Conservation (phyloP, 768 basidiomycete species). For the Coprinopsis sp. region DNA sequence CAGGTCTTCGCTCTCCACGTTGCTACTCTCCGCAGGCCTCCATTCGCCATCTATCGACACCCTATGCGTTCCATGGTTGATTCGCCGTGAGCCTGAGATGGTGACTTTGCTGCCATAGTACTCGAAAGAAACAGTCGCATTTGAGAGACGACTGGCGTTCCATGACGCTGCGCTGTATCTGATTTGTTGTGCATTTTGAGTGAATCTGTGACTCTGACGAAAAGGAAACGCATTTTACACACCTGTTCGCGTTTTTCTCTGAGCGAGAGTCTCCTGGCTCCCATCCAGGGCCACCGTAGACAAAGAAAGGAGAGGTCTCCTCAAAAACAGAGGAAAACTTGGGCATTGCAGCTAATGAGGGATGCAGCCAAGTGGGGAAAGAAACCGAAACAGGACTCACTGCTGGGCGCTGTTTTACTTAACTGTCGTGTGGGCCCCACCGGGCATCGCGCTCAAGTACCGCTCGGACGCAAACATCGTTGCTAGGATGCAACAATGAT, state of each 20-base stretch:
- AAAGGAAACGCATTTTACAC: not conserved
- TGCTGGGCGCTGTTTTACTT: no score
- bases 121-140: constrained; percentile 22
- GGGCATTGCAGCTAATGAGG: no score
- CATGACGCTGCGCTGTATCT: constrained; percentile 13
- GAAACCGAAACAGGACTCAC: no score
- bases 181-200: not conserved
- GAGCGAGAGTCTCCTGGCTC: not conserved
- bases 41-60: constrained; percentile 16
- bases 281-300: not conserved
- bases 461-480: no score
- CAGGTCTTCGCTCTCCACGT: not conserved
- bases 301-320: not conserved
- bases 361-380: no score
- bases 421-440: no score
- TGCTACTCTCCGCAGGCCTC: constrained; percentile 9
- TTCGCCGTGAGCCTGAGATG: constrained; percentile 35
- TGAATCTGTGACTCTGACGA: not conserved
- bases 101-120: constrained; percentile 38
- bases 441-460: no score
- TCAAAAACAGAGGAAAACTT: not conserved
- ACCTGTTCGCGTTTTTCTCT: not conserved
- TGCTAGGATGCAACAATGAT: no score
- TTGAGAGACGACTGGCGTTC: constrained; percentile 24
- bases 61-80: constrained; percentile 31